Percentiles rank a stretch among this genome's conserved stretches.
Evolutionary conservation across 441 rosid species (phyloP).

Genomic region (Gossypium davidsonii): DNA sequence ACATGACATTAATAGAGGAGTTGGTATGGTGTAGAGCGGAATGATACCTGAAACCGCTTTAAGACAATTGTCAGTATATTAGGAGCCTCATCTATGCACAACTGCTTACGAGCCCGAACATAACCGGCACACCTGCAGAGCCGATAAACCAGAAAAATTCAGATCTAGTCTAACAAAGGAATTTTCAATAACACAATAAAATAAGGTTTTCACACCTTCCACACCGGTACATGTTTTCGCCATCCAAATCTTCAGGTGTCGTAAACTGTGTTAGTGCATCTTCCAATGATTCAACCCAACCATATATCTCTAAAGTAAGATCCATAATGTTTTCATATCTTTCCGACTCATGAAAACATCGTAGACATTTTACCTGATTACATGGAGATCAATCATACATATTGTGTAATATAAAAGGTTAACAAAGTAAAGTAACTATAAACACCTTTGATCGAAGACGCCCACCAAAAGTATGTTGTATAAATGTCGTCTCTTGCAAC

Average conservation of each 20-base stretch:
- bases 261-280: conserved; percentile 85
- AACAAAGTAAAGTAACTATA: conserved; percentile 14
- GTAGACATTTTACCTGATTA: conserved; percentile 67
- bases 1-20: background rate
- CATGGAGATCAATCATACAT: conserved; percentile 3
- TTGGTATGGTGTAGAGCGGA: background rate
- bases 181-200: background rate
- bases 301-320: conserved; percentile 73
- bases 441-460: conserved; percentile 66
- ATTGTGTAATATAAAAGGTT: background rate
- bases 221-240: conserved; percentile 87
- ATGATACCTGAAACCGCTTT: conserved; percentile 75
- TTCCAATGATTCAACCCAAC: conserved; percentile 77
- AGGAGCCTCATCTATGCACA: conserved; percentile 81
- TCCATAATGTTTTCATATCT: conserved; percentile 84
- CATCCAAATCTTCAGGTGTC: conserved; percentile 73
- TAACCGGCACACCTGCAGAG: conserved; percentile 52
- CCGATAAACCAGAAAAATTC: background rate
- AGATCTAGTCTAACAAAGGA: background rate
- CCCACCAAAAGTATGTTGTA: conserved; percentile 80
- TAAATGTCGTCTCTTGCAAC: conserved; percentile 74
- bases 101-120: conserved; percentile 72
- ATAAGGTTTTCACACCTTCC: conserved; percentile 46
- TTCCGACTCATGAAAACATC: conserved; percentile 74
- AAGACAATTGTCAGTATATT: conserved; percentile 81